Evolutionary conservation across 1,284 basidiomycete genomes (phyloP).

Genomic region (Puccinia brachypodii): DNA sequence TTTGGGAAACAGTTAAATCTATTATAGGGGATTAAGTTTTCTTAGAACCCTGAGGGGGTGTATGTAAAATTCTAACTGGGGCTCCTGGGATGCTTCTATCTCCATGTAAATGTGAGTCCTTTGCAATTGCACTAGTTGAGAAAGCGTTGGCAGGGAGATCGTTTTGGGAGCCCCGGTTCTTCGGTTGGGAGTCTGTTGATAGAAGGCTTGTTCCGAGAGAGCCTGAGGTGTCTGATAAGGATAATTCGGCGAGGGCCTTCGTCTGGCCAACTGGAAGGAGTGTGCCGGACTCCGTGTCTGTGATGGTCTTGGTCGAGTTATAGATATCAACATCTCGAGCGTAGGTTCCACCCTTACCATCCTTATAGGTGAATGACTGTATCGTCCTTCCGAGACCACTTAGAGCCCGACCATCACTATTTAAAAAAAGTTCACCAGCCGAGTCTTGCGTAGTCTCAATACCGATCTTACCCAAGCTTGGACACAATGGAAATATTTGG

Average conservation of each 20-base stretch:
- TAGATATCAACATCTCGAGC: neutral
- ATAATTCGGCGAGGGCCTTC: neutral
- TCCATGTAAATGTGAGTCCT: too few species aligned
- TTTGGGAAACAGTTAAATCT: too few species aligned
- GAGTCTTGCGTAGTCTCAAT: constrained; percentile 24
- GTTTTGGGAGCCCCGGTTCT: neutral
- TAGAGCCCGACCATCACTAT: neutral
- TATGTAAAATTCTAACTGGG: too few species aligned
- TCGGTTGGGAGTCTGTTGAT: neutral
- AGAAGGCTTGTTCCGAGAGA: neutral
- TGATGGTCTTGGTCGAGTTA: neutral
- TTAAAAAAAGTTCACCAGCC: neutral
- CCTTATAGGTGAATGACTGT: constrained; percentile 9
- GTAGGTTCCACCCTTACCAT: neutral
- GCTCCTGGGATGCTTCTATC: too few species aligned
- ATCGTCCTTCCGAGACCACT: constrained; percentile 23
- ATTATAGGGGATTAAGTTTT: too few species aligned
- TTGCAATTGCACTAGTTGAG: neutral
- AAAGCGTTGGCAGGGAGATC: neutral
- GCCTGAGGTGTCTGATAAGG: neutral
- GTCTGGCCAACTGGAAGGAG: neutral
- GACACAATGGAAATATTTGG: neutral
- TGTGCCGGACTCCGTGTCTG: neutral
- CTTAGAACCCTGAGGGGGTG: too few species aligned
- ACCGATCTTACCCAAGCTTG: neutral